These are phyloP conservation scores for Leishmania braziliensis DNA, from an alignment of 208 protist species.

Conservation along the genomic window DNA sequence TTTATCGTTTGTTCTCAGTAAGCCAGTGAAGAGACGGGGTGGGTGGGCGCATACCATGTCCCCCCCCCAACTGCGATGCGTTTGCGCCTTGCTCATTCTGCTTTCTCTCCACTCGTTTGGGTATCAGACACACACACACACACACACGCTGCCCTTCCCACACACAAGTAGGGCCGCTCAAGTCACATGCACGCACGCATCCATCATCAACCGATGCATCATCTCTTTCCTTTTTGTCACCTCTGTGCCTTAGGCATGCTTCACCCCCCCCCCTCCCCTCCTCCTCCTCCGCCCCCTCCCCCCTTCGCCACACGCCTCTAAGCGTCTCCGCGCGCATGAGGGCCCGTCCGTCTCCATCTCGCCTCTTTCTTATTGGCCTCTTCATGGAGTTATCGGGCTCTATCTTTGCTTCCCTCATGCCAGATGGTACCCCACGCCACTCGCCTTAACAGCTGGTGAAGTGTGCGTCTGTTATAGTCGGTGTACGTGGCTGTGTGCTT, in stretches of 20 bases:
- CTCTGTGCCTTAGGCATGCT: not conserved
- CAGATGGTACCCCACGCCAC: not conserved
- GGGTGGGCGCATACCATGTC: not conserved
- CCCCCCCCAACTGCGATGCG: too few relatives aligned
- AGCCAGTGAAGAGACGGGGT: not conserved
- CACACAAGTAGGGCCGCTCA: not conserved
- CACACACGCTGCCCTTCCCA: too few relatives aligned
- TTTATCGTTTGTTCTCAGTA: not conserved
- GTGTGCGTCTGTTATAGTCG: not conserved
- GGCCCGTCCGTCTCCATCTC: not conserved
- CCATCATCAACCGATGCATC: not conserved
- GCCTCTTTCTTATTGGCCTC: not conserved
- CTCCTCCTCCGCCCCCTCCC: slow-evolving; percentile 1
- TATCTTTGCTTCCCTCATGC: not conserved
- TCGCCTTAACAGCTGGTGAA: not conserved
- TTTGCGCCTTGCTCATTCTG: not conserved
- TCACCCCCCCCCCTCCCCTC: not conserved
- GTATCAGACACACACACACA: not conserved
- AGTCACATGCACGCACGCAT: not conserved
- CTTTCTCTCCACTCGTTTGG: not conserved
- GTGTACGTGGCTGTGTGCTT: not conserved
- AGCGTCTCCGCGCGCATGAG: not conserved
- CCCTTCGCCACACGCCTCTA: not conserved
- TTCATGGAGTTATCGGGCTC: not conserved
- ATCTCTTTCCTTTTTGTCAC: not conserved